Conservation (phyloP, 2,329 filamentous ascomycete species). For the Colletotrichum sp. region DNA sequence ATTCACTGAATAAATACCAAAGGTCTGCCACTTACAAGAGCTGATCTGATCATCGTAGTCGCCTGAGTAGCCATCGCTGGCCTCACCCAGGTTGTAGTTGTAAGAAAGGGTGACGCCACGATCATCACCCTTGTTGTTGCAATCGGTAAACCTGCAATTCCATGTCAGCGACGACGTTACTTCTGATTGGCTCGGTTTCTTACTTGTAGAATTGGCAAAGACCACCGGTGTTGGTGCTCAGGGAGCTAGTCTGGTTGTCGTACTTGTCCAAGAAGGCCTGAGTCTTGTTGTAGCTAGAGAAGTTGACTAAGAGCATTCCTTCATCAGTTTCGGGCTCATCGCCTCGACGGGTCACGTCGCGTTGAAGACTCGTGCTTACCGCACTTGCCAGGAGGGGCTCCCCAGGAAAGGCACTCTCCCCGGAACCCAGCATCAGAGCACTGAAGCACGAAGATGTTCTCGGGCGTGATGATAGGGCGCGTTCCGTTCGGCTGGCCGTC, state of each 20-base stretch:
- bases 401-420: conserved; percentile 3
- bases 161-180: not conserved
- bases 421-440: conserved; percentile 4
- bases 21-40: conserved; percentile 4
- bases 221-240: conserved; percentile 15
- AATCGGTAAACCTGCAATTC: not conserved
- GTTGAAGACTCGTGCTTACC: not conserved
- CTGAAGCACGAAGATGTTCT: conserved; percentile 4
- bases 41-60: conserved; percentile 19
- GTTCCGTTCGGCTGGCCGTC: not conserved
- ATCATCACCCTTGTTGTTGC: conserved; percentile 14
- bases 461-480: not conserved
- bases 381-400: conserved; percentile 6
- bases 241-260: conserved; percentile 7
- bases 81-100: conserved; percentile 7
- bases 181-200: not conserved
- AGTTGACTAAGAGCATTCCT: not conserved
- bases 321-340: not conserved
- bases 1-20: not conserved
- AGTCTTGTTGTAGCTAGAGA: conserved; percentile 1
- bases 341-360: fast-evolving
- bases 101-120: conserved; percentile 2
- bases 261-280: conserved; percentile 7
- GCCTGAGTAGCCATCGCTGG: not conserved
- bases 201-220: conserved; percentile 18